These are phyloP conservation scores for Aphanomyces invadans DNA, from an alignment of 352 stramenopile species.

Conservation along the genomic window DNA sequence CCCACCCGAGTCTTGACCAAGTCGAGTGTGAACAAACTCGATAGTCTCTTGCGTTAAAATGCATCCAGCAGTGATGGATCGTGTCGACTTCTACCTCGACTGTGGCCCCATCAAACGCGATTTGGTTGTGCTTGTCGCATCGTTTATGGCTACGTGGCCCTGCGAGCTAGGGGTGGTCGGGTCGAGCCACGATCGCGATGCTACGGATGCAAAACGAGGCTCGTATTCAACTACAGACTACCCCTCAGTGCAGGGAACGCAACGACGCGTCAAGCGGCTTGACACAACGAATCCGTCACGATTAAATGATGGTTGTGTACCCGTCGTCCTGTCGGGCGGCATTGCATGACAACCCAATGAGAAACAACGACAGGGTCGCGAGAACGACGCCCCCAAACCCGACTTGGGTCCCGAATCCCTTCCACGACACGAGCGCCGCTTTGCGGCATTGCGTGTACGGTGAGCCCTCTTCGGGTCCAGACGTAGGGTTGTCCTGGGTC, in stretches of 20 bases:
- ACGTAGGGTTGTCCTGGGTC: slow-evolving; percentile 12
- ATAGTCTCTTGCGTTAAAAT: slow-evolving; percentile 61
- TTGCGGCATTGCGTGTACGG: slow-evolving; percentile 9
- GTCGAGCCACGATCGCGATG: no score
- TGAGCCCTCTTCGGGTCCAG: slow-evolving; percentile 20
- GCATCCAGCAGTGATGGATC: not conserved
- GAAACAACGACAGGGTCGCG: not conserved
- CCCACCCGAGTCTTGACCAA: slow-evolving; percentile 64
- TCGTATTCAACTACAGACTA: no score
- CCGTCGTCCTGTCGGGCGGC: not conserved
- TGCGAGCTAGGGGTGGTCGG: no score
- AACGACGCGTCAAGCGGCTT: no score
- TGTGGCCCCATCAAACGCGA: not conserved
- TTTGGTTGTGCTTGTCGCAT: no score
- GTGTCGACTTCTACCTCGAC: not conserved
- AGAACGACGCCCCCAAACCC: not conserved
- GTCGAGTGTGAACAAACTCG: slow-evolving; percentile 74
- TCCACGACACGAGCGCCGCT: not conserved
- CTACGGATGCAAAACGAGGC: no score
- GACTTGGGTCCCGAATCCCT: not conserved
- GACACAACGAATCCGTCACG: no score
- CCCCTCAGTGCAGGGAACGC: no score
- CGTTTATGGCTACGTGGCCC: no score
- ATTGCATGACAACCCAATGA: not conserved
- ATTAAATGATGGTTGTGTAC: no score